Evolutionary conservation across 345 rosid genomes (phyloP).

Genomic region (Barbarea vulgaris): DNA sequence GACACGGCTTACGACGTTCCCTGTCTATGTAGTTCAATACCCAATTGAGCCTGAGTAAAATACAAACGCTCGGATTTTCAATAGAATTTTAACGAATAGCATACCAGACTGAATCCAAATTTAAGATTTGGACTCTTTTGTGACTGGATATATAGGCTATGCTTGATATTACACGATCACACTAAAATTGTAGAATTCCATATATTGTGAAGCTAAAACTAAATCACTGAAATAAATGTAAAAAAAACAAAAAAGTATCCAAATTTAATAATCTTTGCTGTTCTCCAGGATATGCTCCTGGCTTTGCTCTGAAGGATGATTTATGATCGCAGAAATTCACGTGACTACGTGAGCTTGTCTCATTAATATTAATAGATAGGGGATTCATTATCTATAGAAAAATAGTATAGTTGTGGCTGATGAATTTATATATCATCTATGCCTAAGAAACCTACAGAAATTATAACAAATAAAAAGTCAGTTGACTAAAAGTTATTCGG

Average conservation of each 20-base stretch:
- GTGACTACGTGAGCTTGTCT: slow-evolving; percentile 33
- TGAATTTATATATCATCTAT: neutral
- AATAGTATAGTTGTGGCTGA: neutral
- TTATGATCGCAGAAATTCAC: slow-evolving; percentile 32
- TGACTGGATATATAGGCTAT: neutral
- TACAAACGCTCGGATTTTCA: neutral
- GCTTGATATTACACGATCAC: neutral
- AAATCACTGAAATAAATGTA: neutral
- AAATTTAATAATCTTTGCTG: neutral
- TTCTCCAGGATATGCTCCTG: slow-evolving; percentile 37
- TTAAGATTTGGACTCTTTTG: neutral
- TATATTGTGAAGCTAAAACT: neutral
- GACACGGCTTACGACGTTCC: neutral
- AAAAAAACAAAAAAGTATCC: no score
- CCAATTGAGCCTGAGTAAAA: neutral
- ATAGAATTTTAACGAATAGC: neutral
- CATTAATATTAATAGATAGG: slow-evolving; percentile 11
- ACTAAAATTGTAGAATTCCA: neutral
- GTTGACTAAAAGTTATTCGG: slow-evolving; percentile 22
- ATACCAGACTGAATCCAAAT: neutral
- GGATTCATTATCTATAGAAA: neutral
- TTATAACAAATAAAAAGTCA: slow-evolving; percentile 1
- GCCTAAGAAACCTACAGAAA: neutral
- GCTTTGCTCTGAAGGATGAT: slow-evolving; percentile 31
- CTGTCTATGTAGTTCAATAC: neutral